Evolutionary conservation across 805 yeast species (phyloP).

Genomic region (Nadsonia fulvescens): DNA sequence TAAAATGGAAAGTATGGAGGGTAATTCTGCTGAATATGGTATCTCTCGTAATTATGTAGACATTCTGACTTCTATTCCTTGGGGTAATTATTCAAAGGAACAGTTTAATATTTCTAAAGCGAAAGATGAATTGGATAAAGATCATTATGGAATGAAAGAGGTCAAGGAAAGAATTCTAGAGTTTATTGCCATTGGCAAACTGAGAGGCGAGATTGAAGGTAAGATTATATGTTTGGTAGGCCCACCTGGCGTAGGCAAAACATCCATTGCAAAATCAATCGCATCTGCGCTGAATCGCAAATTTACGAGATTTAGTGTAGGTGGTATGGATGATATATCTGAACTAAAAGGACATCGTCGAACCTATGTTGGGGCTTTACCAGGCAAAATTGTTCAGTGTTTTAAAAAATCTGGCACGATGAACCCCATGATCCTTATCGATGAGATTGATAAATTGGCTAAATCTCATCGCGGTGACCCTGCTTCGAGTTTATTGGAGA

Average conservation of each 20-base stretch:
- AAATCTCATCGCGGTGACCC: constrained; percentile 76
- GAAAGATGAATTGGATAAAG: constrained; percentile 49
- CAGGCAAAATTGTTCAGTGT: constrained; percentile 87
- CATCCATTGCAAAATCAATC: constrained; percentile 90
- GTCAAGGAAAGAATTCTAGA: constrained; percentile 89
- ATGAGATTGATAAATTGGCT: constrained; percentile 88
- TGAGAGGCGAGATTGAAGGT: constrained; percentile 87
- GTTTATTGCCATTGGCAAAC: constrained; percentile 86
- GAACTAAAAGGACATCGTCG: constrained; percentile 98
- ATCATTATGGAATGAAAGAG: constrained; percentile 76
- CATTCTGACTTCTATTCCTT: constrained; percentile 88
- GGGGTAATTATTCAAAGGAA: constrained; percentile 81
- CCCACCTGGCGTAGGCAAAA: constrained; percentile 99
- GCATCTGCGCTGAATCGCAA: constrained; percentile 80
- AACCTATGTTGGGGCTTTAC: constrained; percentile 93
- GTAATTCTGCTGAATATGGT: constrained; percentile 76
- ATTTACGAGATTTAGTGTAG: constrained; percentile 87
- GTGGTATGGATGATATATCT: constrained; percentile 91
- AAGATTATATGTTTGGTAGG: constrained; percentile 92
- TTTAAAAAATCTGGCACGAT: constrained; percentile 79
- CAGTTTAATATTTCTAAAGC: constrained; percentile 63
- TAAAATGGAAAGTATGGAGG: constrained; percentile 59
- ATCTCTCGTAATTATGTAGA: constrained; percentile 84
- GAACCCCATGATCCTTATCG: constrained; percentile 86
- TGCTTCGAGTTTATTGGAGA: constrained; percentile 83